Conservation (phyloP, 257 asterid genomes). For the Jaltomata sinuosa region DNA sequence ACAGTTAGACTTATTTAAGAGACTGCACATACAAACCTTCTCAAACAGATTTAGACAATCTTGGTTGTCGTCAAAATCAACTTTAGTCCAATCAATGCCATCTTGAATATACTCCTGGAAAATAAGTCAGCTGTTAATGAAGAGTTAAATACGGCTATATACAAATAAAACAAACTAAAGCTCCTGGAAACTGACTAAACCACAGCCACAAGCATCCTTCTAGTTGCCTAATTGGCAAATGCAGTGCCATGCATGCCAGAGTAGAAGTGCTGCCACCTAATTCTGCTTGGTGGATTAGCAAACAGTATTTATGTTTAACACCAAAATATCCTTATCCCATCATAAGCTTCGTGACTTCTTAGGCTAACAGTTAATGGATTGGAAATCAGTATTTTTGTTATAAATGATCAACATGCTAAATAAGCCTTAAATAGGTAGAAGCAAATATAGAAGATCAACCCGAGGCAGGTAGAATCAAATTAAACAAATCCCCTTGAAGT, state of each 20-base stretch:
- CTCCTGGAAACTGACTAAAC: not conserved
- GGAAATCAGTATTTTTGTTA: not conserved
- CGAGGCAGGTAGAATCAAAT: not conserved
- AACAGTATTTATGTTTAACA: not conserved
- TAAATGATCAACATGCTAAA: not conserved
- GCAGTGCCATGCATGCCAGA: not conserved
- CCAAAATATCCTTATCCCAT: not conserved
- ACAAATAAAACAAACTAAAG: slow-evolving; percentile 5
- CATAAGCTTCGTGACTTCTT: not conserved
- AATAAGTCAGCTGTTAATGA: slow-evolving; percentile 5
- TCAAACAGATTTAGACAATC: slow-evolving; percentile 93
- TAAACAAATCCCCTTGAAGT: not conserved
- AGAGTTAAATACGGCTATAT: not conserved
- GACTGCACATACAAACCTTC: slow-evolving; percentile 41
- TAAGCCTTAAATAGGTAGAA: not conserved
- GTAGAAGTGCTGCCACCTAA: not conserved
- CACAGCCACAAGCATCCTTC: not conserved
- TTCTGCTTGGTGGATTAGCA: not conserved
- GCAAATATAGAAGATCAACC: not conserved
- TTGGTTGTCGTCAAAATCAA: slow-evolving; percentile 97
- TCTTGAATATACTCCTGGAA: slow-evolving; percentile 91
- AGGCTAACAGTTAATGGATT: not conserved
- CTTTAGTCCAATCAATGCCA: slow-evolving; percentile 98
- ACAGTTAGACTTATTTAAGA: slow-evolving; percentile 7
- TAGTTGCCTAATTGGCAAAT: not conserved